These are phyloP conservation scores for Arctium minus DNA, from an alignment of 129 eudicot genomes.

Conservation along the genomic window DNA sequence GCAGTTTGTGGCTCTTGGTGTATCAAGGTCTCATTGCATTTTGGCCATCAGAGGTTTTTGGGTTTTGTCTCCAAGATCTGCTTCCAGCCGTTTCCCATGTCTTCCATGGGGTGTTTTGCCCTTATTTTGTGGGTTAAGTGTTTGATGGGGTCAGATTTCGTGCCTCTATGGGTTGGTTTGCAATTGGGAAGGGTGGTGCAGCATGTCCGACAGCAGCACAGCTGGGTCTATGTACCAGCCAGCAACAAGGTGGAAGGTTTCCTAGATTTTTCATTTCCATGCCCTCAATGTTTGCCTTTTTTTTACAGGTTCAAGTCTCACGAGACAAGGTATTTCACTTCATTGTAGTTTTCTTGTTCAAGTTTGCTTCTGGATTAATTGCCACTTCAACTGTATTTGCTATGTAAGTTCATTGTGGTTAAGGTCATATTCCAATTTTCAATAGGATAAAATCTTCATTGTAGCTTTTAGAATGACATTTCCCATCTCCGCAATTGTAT, in stretches of 20 bases:
- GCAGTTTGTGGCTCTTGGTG: not conserved
- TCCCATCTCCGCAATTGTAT: not conserved
- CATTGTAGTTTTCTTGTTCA: not conserved
- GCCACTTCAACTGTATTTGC: not conserved
- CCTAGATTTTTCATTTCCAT: not conserved
- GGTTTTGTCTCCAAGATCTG: not conserved
- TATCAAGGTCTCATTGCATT: not conserved
- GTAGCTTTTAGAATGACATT: not conserved
- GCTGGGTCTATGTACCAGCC: not conserved
- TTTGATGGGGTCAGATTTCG: not conserved
- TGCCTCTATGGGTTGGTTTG: not conserved
- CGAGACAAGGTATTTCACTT: not conserved
- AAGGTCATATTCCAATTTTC: not conserved
- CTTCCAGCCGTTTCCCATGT: not conserved
- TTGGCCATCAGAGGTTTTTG: not conserved
- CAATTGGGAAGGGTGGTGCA: not conserved
- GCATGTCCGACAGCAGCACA: not conserved
- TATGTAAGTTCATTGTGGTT: not conserved
- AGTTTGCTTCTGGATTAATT: not conserved
- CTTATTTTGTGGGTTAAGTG: not conserved
- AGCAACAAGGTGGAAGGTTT: not conserved
- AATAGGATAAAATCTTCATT: not conserved
- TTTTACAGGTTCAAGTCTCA: not conserved
- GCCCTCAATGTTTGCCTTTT: not conserved
- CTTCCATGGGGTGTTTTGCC: not conserved